These are phyloP conservation scores for Wickerhamomyces subpelliculosus DNA, from an alignment of 805 yeast species.

Conservation along the genomic window DNA sequence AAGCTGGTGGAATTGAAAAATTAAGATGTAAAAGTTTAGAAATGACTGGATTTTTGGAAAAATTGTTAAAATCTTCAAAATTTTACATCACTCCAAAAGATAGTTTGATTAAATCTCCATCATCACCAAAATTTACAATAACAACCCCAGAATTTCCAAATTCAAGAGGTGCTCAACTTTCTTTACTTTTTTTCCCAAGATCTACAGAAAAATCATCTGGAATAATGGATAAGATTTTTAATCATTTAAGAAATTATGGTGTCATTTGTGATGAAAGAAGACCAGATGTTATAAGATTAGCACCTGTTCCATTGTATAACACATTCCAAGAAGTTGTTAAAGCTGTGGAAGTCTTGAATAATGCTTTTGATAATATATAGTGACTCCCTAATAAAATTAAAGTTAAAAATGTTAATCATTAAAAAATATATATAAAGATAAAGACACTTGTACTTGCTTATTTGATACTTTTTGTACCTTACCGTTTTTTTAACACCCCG, in stretches of 20 bases:
- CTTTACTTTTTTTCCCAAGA: constrained; percentile 58
- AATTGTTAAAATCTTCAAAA: constrained; percentile 36
- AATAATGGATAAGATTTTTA: constrained; percentile 56
- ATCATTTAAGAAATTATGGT: constrained; percentile 44
- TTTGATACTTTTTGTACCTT: too few species aligned
- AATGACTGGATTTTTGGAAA: constrained; percentile 52
- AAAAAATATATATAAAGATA: background rate
- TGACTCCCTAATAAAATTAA: too few species aligned
- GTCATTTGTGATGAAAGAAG: constrained; percentile 83
- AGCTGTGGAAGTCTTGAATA: constrained; percentile 39
- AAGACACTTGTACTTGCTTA: too few species aligned
- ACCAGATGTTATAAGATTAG: constrained; percentile 86
- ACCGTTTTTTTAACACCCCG: too few species aligned
- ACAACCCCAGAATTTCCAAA: constrained; percentile 58
- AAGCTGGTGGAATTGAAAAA: constrained; percentile 56
- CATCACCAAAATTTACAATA: constrained; percentile 50
- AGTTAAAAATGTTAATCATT: too few species aligned
- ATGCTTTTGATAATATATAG: constrained; percentile 31
- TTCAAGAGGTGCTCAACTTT: constrained; percentile 77
- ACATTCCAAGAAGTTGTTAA: constrained; percentile 55
- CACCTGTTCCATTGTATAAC: constrained; percentile 82
- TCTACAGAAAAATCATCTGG: constrained; percentile 28
- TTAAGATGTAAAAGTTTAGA: constrained; percentile 49
- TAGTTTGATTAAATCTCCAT: constrained; percentile 10
- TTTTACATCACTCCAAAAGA: constrained; percentile 34